Base-by-base conservation (phyloP, 306 rosid genomes). In the Sicyos edulis region DNA sequence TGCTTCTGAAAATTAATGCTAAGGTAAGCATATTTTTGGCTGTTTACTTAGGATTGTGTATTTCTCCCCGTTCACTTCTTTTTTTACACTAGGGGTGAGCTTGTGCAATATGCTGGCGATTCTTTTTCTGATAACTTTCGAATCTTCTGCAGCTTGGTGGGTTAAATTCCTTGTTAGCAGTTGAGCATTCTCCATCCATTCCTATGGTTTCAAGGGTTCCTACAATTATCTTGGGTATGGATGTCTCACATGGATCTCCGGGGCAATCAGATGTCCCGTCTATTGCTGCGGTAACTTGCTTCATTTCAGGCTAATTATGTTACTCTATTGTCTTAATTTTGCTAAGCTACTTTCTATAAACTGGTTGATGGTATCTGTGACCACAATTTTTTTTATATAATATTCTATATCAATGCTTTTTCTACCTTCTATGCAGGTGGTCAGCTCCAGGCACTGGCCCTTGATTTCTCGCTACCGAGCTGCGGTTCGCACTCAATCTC, bases 231-330 rank as follows among this genome's bases (percentile, higher is more conserved):
- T 79, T 95, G 64, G 99, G 97, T 13, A 93, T 93, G 99, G 99
- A 93, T 57, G 99, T 93, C 1, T 93, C 97, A 0, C 99, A 93
- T 77, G 99, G 97, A 11, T 91, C 99, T 0, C 97, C 97, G 0
- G 99, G 99, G 54, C 97, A 88, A 76, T 68, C 92, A 4, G 96
- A 90, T 19, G 58, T 88, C n/a, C 98, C 98, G 2, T 93, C 97
- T 6, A 93, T 90, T 37, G 97, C 99, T 10, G 97, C 97, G 79
- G 99, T 93, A 86, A 76, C 45, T 71, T 37, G 16, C 61, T 24
- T 10, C 20, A 13, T 37, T 71, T 26, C 15, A 22, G 22, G 3
- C 50, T 16, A 10, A 62, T 37, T 10, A 24, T 54, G 3, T 42
- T 11, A 32, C 3, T 10, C 69, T 45, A 16, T 32, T 52, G 12